Percentiles rank a stretch among this genome's conserved stretches.
Conservation (phyloP, 441 rosid species). For the Mallotus japonicus region DNA sequence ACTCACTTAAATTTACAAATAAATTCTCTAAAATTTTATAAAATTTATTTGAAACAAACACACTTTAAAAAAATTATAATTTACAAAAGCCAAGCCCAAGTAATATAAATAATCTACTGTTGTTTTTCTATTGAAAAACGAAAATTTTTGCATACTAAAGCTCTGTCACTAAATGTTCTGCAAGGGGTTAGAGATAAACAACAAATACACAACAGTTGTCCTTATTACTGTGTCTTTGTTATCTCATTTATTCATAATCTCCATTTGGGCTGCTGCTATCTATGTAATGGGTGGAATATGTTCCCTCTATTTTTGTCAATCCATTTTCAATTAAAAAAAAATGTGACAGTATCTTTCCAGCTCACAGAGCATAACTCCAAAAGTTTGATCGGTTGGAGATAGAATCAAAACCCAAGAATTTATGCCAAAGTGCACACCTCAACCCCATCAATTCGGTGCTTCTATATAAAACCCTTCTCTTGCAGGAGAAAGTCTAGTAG, state of each 20-base stretch:
- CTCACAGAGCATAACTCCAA: slow-evolving; percentile 16
- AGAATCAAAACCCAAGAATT: slow-evolving; percentile 38
- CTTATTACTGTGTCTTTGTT: too few species aligned
- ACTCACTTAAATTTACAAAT: too few species aligned
- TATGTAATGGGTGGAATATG: slow-evolving; percentile 17
- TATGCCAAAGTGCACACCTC: slow-evolving; percentile 35
- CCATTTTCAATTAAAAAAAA: neutral
- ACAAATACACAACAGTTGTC: neutral
- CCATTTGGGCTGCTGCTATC: neutral
- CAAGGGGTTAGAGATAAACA: too few species aligned
- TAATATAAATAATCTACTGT: too few species aligned
- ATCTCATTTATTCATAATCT: neutral
- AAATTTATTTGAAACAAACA: too few species aligned
- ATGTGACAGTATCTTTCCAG: slow-evolving; percentile 12
- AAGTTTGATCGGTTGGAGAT: slow-evolving; percentile 27
- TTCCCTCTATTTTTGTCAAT: slow-evolving; percentile 9
- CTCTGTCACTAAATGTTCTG: too few species aligned
- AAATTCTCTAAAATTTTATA: too few species aligned
- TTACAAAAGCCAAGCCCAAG: too few species aligned
- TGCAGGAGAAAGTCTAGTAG: neutral
- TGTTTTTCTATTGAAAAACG: too few species aligned
- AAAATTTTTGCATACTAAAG: too few species aligned
- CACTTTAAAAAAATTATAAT: too few species aligned
- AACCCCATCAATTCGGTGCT: neutral
- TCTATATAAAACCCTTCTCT: neutral